Conservation (phyloP, 441 rosid species). For the Populus hybrid region DNA sequence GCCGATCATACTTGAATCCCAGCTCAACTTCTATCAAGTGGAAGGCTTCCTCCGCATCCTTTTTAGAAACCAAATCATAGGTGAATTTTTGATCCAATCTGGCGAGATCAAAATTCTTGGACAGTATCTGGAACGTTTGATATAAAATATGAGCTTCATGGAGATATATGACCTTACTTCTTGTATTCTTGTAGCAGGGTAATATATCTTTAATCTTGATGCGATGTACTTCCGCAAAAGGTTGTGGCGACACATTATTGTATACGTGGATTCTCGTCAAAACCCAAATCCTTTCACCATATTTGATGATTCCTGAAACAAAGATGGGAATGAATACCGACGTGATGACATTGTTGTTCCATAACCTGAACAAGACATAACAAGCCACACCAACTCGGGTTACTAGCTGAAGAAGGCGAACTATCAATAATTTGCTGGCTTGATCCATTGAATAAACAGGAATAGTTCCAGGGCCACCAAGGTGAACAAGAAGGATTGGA, state of each 20-base stretch:
- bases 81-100: no score
- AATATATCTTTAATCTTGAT: not conserved
- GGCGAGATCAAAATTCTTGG: no score
- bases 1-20: slow-evolving; percentile 6
- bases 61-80: no score
- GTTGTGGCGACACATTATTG: not conserved
- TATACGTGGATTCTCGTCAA: no score
- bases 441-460: not conserved
- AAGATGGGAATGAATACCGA: slow-evolving; percentile 1
- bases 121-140: no score
- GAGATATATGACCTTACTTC: no score
- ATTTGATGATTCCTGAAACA: slow-evolving; percentile 17
- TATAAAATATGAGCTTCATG: no score
- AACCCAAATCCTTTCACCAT: slow-evolving; percentile 13
- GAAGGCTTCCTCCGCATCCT: not conserved
- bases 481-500: slow-evolving; percentile 18
- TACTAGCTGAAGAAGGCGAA: slow-evolving; percentile 8
- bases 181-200: no score
- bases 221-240: not conserved
- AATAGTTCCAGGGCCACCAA: slow-evolving; percentile 26
- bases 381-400: not conserved
- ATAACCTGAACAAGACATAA: not conserved
- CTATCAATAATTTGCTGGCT: slow-evolving; percentile 4
- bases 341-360: not conserved
- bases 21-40: slow-evolving; percentile 11